A percentile compares a stretch with the other conserved stretches of the same genome.
Evolutionary conservation across 164 flowering plant species (phyloP).

Genomic region (Echeveria elegans): DNA sequence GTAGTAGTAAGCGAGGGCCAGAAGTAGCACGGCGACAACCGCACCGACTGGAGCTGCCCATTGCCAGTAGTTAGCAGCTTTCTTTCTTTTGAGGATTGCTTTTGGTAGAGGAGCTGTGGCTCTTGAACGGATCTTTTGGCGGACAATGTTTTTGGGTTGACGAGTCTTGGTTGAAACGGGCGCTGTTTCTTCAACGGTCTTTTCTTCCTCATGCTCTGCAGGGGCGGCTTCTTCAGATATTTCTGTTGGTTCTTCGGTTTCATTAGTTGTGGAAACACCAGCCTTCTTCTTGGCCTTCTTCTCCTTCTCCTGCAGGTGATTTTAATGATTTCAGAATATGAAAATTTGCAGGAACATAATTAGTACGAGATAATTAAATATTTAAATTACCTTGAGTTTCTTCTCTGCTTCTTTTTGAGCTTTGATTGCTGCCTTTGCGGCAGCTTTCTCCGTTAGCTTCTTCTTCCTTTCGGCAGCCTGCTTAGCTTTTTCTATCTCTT

Average conservation of each 20-base stretch:
- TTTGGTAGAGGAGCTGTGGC: constrained; percentile 55
- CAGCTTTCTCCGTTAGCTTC: constrained; percentile 52
- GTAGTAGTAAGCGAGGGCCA: constrained; percentile 39
- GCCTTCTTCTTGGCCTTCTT: constrained; percentile 76
- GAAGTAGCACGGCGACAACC: constrained; percentile 25
- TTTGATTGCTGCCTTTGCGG: constrained; percentile 65
- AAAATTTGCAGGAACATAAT: background rate
- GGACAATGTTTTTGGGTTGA: constrained; percentile 34
- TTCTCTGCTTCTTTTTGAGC: constrained; percentile 93
- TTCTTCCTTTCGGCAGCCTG: constrained; percentile 68
- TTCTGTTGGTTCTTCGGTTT: constrained; percentile 25
- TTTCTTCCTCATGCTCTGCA: constrained; percentile 33
- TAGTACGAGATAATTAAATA: background rate
- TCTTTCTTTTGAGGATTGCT: constrained; percentile 55
- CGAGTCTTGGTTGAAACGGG: constrained; percentile 30
- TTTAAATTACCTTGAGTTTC: constrained; percentile 63
- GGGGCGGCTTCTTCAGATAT: constrained; percentile 25
- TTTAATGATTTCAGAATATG: background rate
- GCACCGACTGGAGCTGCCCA: constrained; percentile 58
- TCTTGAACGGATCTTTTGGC: constrained; percentile 37
- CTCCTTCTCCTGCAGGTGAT: constrained; percentile 56
- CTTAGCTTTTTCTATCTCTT: constrained; percentile 78
- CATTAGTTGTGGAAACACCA: constrained; percentile 17
- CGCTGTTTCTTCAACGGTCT: constrained; percentile 24
- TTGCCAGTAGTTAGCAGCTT: constrained; percentile 57